A percentile compares a stretch with the other conserved stretches of the same genome.
phyloP scores from a whole-genome alignment of 139 green algal genomes.

The Coccomyxa sp. region DNA sequence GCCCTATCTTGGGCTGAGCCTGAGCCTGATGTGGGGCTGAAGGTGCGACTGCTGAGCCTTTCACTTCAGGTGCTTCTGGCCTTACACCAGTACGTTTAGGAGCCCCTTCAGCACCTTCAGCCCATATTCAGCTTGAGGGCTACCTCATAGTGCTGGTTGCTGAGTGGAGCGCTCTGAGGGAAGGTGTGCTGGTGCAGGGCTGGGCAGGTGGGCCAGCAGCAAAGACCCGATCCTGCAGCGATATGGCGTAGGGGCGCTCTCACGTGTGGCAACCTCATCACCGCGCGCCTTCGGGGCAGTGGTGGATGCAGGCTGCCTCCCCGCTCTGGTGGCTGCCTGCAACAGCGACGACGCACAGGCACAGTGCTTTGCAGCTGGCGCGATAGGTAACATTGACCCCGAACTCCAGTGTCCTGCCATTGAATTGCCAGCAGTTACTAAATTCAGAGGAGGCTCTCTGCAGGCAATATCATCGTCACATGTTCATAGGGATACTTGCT shows the following conservation, averaged over 20 bases:
- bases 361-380: slow-evolving; percentile 25
- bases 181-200: not conserved
- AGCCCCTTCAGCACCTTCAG: not conserved
- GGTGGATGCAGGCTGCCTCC: slow-evolving; percentile 1
- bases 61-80: not conserved
- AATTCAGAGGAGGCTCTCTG: too few species aligned
- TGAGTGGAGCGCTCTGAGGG: not conserved
- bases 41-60: not conserved
- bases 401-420: not conserved
- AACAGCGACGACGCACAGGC: slow-evolving; percentile 15
- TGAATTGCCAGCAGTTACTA: not conserved
- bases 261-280: not conserved
- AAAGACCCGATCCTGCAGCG: slow-evolving; percentile 29
- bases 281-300: not conserved
- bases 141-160: not conserved
- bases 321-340: slow-evolving; percentile 10
- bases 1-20: too few species aligned
- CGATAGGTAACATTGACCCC: slow-evolving; percentile 7
- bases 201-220: slow-evolving; percentile 15
- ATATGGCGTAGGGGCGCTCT: slow-evolving; percentile 18
- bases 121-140: not conserved
- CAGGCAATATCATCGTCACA: too few species aligned
- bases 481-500: too few species aligned
- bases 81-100: not conserved
- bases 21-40: too few species aligned